These are phyloP conservation scores for Alternaria brassicae DNA, from an alignment of 2,329 filamentous ascomycete species.

Conservation along the genomic window DNA sequence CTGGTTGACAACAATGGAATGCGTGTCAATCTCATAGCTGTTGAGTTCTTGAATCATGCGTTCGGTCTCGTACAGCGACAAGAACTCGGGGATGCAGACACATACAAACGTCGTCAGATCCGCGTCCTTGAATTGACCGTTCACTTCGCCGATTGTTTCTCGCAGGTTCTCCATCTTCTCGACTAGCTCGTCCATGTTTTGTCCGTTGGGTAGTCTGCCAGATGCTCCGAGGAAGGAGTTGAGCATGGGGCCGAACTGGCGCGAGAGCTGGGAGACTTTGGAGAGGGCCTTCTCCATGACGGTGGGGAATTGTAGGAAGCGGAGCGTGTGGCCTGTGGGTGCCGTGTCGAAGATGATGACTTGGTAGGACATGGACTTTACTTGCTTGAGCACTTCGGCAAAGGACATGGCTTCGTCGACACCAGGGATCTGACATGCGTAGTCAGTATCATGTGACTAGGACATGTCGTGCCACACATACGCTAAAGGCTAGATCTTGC, in stretches of 20 bases:
- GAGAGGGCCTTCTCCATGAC: conserved; percentile 98
- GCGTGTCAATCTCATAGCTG: conserved; percentile 92
- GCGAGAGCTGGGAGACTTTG: conserved; percentile 92
- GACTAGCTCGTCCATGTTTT: conserved; percentile 89
- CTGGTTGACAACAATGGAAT: conserved; percentile 98
- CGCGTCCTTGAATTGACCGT: conserved; percentile 97
- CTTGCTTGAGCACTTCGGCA: conserved; percentile 97
- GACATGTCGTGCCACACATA: conserved; percentile 55
- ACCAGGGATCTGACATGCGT: conserved; percentile 77
- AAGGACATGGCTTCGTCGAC: conserved; percentile 99
- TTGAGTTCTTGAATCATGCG: conserved; percentile 99
- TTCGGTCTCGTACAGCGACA: conserved; percentile 97
- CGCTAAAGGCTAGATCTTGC: conserved; percentile 96
- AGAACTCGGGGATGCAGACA: conserved; percentile 97
- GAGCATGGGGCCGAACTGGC: conserved; percentile 93
- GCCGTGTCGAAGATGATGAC: conserved; percentile 99
- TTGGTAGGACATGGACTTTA: conserved; percentile 98
- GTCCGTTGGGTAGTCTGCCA: conserved; percentile 85
- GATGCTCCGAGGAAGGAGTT: conserved; percentile 86
- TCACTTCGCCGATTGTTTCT: conserved; percentile 93
- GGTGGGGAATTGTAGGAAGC: conserved; percentile 97
- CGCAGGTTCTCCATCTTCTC: conserved; percentile 93
- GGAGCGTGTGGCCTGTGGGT: conserved; percentile 95
- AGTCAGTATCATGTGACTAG: conserved; percentile 1
- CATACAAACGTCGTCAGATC: conserved; percentile 96